Percentiles rank a stretch among this genome's conserved stretches.
Evolutionary conservation across 179 eudicot genomes (phyloP).

Genomic region (Spinacia oleracea): DNA sequence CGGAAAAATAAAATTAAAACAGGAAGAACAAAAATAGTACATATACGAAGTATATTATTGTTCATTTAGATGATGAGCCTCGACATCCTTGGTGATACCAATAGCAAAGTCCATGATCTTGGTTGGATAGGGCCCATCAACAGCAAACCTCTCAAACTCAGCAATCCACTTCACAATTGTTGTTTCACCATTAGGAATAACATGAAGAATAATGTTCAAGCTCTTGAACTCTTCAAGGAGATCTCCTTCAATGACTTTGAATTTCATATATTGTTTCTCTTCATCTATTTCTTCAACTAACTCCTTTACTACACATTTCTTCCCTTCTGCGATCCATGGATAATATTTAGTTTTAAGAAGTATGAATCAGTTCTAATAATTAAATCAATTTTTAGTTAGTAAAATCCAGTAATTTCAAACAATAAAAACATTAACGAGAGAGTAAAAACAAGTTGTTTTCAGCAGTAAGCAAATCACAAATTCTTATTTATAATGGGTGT

Average conservation of each 20-base stretch:
- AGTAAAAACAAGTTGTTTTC: no score
- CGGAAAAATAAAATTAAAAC: no score
- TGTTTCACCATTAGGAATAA: background rate
- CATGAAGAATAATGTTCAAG: background rate
- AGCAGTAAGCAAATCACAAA: no score
- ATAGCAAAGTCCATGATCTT: conserved; percentile 11
- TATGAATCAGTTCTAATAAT: no score
- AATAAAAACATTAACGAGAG: no score
- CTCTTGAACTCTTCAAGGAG: conserved; percentile 14
- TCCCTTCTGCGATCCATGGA: background rate
- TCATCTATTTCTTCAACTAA: conserved; percentile 14
- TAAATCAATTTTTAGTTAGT: no score
- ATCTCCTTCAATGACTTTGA: no score
- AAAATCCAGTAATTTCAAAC: no score
- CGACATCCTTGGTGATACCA: background rate
- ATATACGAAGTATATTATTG: background rate
- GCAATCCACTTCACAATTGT: background rate
- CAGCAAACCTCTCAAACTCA: conserved; percentile 12
- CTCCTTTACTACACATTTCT: conserved; percentile 15
- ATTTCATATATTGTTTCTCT: background rate
- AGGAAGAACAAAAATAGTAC: no score
- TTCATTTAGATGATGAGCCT: conserved; percentile 3
- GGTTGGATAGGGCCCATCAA: conserved; percentile 21
- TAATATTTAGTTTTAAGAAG: no score
- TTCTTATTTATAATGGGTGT: no score